Base-by-base conservation (phyloP, 1,284 basidiomycete species). In the Pulchroboletus neoregius region DNA sequence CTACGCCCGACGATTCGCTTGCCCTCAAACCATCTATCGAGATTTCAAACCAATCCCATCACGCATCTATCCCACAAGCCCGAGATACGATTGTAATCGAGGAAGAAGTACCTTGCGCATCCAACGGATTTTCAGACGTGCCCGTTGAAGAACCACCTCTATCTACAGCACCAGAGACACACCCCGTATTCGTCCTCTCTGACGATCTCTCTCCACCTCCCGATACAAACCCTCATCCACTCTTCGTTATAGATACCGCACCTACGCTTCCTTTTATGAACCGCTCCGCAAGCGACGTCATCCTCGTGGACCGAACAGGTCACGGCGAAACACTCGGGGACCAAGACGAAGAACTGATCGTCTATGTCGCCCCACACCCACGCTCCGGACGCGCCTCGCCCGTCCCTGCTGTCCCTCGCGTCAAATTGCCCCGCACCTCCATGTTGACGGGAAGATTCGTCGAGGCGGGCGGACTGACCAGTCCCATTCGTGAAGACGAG, bases 311-410 rank as follows among this genome's bases (percentile, higher is more conserved):
- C 38, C 48, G 56, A 16, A 28, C 32, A 9, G 53, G 52, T 1
- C 39, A 46, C n/a, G 53, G 46, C 0, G 49, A 46, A 23, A 45
- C 34, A 1, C 59, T 66, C n/a, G 63, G 62, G 0, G 69, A 70
- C 20, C 39, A 50, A 39, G 74, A 77, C 4, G 79, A 80, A 24
- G 79, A 81, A 48, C 54, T 70, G 1, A 81, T 82, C 39, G 79
- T 82, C 12, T 82, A 82, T 53, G 75, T 74, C n/a, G 79, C 78
- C 2, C 80, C 80, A 1, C 71, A 79, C 55, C 79, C 78, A 9
- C 70, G 72, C 10, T 59, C 56, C 5, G 41, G 55, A 18, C 51
- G 54, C 30, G 35, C 44, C 38, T 50, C 58, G 24, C 51, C 55
- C 32, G 6, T 46, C 23, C 43, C 55, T 24, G 22, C 46, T 7